Evolutionary conservation across 257 asterid species (phyloP).

Genomic region (Capsicum chinense): DNA sequence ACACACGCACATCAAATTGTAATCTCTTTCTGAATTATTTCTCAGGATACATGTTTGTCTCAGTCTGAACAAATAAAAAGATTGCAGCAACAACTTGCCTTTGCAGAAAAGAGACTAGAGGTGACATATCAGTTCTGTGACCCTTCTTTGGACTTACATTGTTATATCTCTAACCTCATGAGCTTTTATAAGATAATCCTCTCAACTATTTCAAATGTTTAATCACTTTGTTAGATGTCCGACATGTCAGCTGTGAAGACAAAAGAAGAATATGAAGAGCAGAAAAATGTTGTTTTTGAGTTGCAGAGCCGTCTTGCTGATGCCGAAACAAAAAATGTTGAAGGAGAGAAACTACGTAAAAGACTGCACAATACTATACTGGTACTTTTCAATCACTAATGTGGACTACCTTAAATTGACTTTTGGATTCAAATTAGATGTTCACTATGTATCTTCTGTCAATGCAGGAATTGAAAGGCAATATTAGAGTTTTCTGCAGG

Average conservation of each 20-base stretch:
- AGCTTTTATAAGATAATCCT: not conserved
- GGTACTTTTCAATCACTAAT: constrained; percentile 45
- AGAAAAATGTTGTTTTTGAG: constrained; percentile 51
- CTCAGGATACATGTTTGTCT: constrained; percentile 65
- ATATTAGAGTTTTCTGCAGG: constrained; percentile 90
- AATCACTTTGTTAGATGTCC: constrained; percentile 55
- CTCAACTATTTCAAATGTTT: not conserved
- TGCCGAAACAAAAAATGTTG: constrained; percentile 74
- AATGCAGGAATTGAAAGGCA: constrained; percentile 87
- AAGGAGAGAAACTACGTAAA: constrained; percentile 86
- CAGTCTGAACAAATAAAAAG: constrained; percentile 71
- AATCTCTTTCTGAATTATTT: constrained; percentile 27
- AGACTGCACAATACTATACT: constrained; percentile 88
- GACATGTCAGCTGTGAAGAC: constrained; percentile 68
- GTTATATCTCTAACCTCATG: not conserved
- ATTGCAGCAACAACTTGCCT: constrained; percentile 69
- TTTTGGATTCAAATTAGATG: constrained; percentile 15
- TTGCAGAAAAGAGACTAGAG: constrained; percentile 69
- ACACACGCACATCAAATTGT: not conserved
- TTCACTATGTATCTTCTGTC: constrained; percentile 20
- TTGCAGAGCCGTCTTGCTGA: constrained; percentile 70
- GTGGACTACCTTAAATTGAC: constrained; percentile 15
- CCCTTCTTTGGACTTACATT: constrained; percentile 1
- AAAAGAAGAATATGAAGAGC: constrained; percentile 71
- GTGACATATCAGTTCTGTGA: constrained; percentile 36